Base-by-base conservation (phyloP, 2,329 filamentous ascomycete genomes). In the Alternaria consortialis region DNA sequence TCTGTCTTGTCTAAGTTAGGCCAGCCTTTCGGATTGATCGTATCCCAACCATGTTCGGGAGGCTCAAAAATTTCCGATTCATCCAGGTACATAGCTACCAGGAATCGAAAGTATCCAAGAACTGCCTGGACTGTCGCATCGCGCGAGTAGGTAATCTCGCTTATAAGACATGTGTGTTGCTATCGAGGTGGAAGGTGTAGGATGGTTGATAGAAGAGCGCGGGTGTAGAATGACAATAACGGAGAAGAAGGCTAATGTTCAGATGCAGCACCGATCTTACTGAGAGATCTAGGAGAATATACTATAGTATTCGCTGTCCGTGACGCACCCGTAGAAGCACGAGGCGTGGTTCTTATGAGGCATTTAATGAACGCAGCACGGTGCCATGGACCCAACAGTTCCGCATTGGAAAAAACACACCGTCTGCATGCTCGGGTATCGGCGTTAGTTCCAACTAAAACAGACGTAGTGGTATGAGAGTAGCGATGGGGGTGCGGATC, bases 11-110 rank as follows among this genome's bases (percentile, higher is more conserved):
- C 50, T 29, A 57, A 54, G 36, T 51, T 36, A 4, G 13, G 17
- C 42, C 37, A 54, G 17, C 34, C 48, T 31, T 44, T 34, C 15
- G 53, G 37, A 12, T 9, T 23, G 32, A 69, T 66, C 20, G 57
- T 15, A 25, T 58, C 17, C 61, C 65, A 66, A 12, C 65, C 63
- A 7, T 44, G 39, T 31, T 56, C 31, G 7, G 65, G 67, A 12
- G 67, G 63, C 29, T 61, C 42, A 25, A 48, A 5, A 12, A 69
- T 31, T 2, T 36, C 29, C 1, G 53, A 43, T 12, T 60, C 55
- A 25, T 62, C 53, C 32, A 66, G 42, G 34, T 68, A 70, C 59
- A 70, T 61, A 17, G 31, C 48, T 34, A 42, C 51, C 13, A 70
- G 58, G 42, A 68, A 60, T 1, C n/a, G 48, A 15, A 61, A 63